Percentiles rank a stretch among this genome's conserved stretches.
Conservation (phyloP, 768 basidiomycete species). For the Leccinum fibrillosum region DNA sequence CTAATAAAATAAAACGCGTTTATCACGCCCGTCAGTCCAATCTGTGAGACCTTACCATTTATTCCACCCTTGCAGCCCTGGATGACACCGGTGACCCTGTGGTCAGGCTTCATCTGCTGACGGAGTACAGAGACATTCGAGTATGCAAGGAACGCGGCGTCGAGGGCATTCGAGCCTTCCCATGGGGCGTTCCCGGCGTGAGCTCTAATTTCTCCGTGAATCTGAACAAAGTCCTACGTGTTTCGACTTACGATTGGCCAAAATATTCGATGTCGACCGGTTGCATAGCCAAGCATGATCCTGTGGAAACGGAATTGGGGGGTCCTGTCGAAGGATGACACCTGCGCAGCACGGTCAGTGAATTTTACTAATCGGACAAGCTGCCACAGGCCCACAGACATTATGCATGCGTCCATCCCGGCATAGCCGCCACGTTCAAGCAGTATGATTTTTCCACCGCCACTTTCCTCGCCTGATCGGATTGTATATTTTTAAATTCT, state of each 20-base stretch:
- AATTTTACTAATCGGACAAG: conserved; percentile 6
- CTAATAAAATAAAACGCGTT: conserved; percentile 34
- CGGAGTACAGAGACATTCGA: conserved; percentile 73
- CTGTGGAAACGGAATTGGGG: conserved; percentile 46
- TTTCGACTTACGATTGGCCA: conserved; percentile 59
- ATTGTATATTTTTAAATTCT: conserved; percentile 3
- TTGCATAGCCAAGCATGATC: conserved; percentile 62
- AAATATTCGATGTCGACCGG: conserved; percentile 65
- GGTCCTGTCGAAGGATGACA: conserved; percentile 68
- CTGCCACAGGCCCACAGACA: conserved; percentile 38
- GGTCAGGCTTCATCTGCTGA: conserved; percentile 83
- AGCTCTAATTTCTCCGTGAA: conserved; percentile 42
- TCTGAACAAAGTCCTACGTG: neutral
- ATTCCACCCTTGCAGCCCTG: conserved; percentile 64
- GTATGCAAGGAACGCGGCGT: conserved; percentile 86
- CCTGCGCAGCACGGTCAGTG: conserved; percentile 40
- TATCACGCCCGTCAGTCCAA: neutral
- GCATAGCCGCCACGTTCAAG: conserved; percentile 74
- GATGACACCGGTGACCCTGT: conserved; percentile 77
- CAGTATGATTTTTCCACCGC: conserved; percentile 74
- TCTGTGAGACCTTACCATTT: conserved; percentile 50
- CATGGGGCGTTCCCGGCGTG: conserved; percentile 82
- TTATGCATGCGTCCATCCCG: conserved; percentile 79
- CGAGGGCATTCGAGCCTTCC: conserved; percentile 84
- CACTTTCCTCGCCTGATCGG: conserved; percentile 67